phyloP scores from a whole-genome alignment of 148 eudicot genomes.

The Heliosperma pusillum region DNA sequence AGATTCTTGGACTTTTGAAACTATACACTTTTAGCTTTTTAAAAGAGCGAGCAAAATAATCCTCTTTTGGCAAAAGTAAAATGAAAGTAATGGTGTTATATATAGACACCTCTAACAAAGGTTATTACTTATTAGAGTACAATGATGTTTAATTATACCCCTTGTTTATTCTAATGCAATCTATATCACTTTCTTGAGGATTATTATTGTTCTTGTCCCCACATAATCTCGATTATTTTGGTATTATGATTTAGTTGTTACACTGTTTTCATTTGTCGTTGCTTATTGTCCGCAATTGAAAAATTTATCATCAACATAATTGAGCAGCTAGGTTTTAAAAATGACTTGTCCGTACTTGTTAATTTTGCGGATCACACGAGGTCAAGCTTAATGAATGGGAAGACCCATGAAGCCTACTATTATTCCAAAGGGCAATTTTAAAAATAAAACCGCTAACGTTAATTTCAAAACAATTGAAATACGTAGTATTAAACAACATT shows the following conservation, averaged over 20 bases:
- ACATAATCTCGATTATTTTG: slow-evolving; percentile 12
- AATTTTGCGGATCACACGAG: too few species aligned
- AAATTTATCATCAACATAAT: too few species aligned
- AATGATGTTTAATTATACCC: slow-evolving; percentile 19
- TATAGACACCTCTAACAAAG: slow-evolving; percentile 18
- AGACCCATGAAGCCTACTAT: too few species aligned
- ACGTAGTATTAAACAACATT: too few species aligned
- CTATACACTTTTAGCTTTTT: slow-evolving; percentile 5
- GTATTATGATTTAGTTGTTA: slow-evolving; percentile 9
- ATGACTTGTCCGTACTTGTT: too few species aligned
- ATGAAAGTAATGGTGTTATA: background rate
- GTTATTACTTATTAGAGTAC: slow-evolving; percentile 7
- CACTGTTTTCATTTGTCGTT: background rate
- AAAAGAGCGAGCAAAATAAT: background rate
- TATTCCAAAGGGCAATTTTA: too few species aligned
- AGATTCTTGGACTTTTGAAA: background rate
- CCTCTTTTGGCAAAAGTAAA: slow-evolving; percentile 15
- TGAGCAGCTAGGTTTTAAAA: too few species aligned
- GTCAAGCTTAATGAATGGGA: background rate
- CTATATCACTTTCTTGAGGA: slow-evolving; percentile 18
- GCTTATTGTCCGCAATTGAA: too few species aligned
- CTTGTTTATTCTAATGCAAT: background rate
- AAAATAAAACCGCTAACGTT: too few species aligned
- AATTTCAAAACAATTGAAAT: too few species aligned
- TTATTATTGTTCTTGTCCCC: slow-evolving; percentile 20